A percentile compares a stretch with the other conserved stretches of the same genome.
These are phyloP conservation scores for Immersiella caudata DNA, from an alignment of 495 filamentous ascomycete species.

Conservation along the genomic window DNA sequence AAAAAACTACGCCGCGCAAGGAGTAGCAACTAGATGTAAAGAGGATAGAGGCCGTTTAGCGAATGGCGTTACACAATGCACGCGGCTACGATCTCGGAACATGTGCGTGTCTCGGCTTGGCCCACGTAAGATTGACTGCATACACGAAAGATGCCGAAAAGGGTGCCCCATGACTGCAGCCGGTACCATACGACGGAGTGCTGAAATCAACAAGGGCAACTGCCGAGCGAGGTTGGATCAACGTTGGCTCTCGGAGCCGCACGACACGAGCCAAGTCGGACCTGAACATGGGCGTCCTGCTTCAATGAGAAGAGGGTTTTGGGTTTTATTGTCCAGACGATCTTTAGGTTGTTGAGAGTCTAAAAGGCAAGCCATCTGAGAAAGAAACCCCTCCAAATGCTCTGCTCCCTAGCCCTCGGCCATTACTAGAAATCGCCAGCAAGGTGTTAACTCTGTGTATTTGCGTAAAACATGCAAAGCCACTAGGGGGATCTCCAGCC, in stretches of 20 bases:
- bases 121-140: background rate
- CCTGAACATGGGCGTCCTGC: background rate
- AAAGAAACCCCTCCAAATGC: constrained; percentile 46
- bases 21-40: too few relatives aligned
- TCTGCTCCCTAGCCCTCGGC: constrained; percentile 41
- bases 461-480: constrained; percentile 57
- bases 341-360: constrained; percentile 46
- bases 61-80: background rate
- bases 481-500: constrained; percentile 52
- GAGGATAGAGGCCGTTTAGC: too few relatives aligned
- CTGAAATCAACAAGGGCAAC: background rate
- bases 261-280: background rate
- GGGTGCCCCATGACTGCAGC: background rate
- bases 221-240: constrained; percentile 1
- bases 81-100: background rate
- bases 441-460: constrained; percentile 48
- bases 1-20: too few relatives aligned
- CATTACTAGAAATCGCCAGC: constrained; percentile 43
- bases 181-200: background rate
- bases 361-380: constrained; percentile 51
- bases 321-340: constrained; percentile 45
- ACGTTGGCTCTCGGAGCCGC: background rate
- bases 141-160: background rate
- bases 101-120: background rate
- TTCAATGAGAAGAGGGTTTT: constrained; percentile 37